Evolutionary conservation across 306 rosid species (phyloP), one percentile per base, ranked within the genome.

Genomic region (Ziziphus jujuba): DNA sequence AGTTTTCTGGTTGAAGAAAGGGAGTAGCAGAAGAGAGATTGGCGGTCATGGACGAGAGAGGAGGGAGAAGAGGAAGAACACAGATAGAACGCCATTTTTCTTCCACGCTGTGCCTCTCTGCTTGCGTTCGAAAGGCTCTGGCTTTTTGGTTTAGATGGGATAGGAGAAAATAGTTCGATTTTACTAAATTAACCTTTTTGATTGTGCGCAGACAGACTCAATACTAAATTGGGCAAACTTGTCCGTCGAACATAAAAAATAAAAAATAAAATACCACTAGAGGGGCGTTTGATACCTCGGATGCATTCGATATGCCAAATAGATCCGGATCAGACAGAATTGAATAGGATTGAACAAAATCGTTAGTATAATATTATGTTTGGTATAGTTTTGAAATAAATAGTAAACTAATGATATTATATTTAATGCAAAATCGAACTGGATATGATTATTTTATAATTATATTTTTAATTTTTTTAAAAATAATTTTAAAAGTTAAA

Each of bases 11-110:
- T 72, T 52, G 76, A 67, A 10, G 59, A 65, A 13, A 50, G 47
- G 28, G 84, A 62, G 33, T 48, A 72, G 71, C 67, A 75, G 71
- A 65, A 75, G 67, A 76, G 57, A 9, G 79, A 22, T 61, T 62
- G 81, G 64, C 71, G 73, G 61, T 85, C 90, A 23, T 70, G 84
- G 66, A 88, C 79, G 66, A 87, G 82, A 25, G 85, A 51, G 50
- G 87, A 82, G 7, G 96, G 82, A 0, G 96, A 81, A 50, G 86
- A 72, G 71, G 51, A 10, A 59, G 86, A 72, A 71, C 80, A 83
- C 35, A 89, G 79, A 72, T 84, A 82, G 79, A 72, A 86, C 59
- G 95, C 92, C 98, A 92, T 91, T 59, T 56, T 21, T 45, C 81
- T 35, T 55, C 19, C 59, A 2, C 61, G 14, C 16, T 23, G 45